Conservation (phyloP, 257 asterid genomes). For the Pogostemon cablin region DNA sequence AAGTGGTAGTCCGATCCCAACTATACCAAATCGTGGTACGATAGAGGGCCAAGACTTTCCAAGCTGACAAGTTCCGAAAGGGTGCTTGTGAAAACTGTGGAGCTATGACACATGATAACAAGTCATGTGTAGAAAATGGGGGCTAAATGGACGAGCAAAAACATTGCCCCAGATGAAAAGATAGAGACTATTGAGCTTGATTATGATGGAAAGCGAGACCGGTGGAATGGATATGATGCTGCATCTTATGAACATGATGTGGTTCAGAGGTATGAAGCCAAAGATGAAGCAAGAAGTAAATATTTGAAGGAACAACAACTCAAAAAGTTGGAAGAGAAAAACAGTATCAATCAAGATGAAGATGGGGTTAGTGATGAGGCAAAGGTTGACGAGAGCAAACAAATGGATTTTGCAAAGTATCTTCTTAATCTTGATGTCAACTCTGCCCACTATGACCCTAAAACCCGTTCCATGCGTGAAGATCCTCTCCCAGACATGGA, state of each 20-base stretch:
- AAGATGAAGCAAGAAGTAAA: slow-evolving; percentile 81
- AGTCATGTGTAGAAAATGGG: slow-evolving; percentile 66
- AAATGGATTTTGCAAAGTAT: slow-evolving; percentile 90
- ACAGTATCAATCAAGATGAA: slow-evolving; percentile 50
- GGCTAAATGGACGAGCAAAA: slow-evolving; percentile 64
- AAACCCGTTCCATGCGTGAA: slow-evolving; percentile 93
- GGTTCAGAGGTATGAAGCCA: slow-evolving; percentile 72
- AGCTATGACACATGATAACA: slow-evolving; percentile 68
- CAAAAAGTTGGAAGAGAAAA: slow-evolving; percentile 78
- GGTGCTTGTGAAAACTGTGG: slow-evolving; percentile 89
- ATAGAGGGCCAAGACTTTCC: slow-evolving; percentile 82
- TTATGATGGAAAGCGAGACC: slow-evolving; percentile 84
- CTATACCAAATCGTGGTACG: slow-evolving; percentile 82
- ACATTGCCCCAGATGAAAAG: slow-evolving; percentile 77
- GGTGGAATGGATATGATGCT: slow-evolving; percentile 86
- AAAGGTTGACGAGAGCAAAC: slow-evolving; percentile 88
- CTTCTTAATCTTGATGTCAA: slow-evolving; percentile 84
- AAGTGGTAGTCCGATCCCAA: slow-evolving; percentile 93
- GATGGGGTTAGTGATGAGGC: slow-evolving; percentile 74
- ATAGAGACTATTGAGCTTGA: slow-evolving; percentile 79
- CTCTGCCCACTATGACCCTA: slow-evolving; percentile 89
- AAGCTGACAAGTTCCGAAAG: slow-evolving; percentile 74
- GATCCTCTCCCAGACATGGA: slow-evolving; percentile 93
- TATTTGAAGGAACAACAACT: slow-evolving; percentile 75
- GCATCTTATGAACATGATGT: slow-evolving; percentile 61